Base-by-base conservation (phyloP, 305 asterid species). In the Galium porrigens region DNA sequence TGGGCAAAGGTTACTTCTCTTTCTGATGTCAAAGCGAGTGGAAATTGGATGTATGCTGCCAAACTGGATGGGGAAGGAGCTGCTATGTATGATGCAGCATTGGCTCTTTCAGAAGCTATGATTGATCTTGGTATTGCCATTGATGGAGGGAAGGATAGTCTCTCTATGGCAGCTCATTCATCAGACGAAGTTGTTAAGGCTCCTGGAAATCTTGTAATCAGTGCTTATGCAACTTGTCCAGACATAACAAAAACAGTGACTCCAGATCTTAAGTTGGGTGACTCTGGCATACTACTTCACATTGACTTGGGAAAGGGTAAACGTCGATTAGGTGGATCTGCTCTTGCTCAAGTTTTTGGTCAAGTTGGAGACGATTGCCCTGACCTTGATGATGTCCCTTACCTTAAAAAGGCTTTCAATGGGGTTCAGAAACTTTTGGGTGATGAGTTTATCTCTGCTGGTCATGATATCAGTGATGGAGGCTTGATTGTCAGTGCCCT, bases 71-170 rank as follows among this genome's bases (percentile, higher is more conserved):
- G 87, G 34, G 95, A 88, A 75, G 98, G 96, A 60, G 96, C 96
- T 3, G 89, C 85, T 59, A 91, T 91, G 98, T 89, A 89, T 59
- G 98, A 91, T 70, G 96, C 96, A 48, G 95, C 98, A 64, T 61
- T 80, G 70, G 91, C 94, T 69, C 89, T 91, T 75, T 77, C 89
- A 39, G 95, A 88, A 76, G 95, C 96, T 60, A 91, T 91, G 97
- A 82, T 88, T 41, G 86, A 84, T 69, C 95, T 91, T 59, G 97
- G 95, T 22, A 82, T 86, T 73, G 97, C 96, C 58, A 91, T 91
- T 69, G 97, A 91, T 72, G 96, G 97, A 11, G 97, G 96, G 49
- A 90, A 90, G 64, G 96, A 88, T 76, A 88, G 97, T 76, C 96
- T 90, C 69, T 88, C 97, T 64, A 88, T 90, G 96, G 96, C 96